Evolutionary conservation across 1,139 yeast species (phyloP).

Genomic region (Blastobotrys elegans): DNA sequence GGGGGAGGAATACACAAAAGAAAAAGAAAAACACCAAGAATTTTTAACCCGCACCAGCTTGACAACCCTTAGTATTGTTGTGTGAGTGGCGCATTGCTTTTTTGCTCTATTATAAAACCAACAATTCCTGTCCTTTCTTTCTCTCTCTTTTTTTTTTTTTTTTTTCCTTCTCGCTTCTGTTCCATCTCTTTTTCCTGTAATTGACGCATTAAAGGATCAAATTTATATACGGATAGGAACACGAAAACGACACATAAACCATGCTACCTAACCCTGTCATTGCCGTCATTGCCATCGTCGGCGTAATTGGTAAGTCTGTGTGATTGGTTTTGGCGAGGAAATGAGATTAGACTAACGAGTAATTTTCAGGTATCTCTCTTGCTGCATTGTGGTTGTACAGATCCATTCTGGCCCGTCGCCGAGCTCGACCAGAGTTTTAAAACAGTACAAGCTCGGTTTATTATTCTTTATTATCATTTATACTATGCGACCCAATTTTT

Average conservation of each 20-base stretch:
- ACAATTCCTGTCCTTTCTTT: not conserved
- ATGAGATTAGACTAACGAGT: no score
- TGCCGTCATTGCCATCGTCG: conserved; percentile 45
- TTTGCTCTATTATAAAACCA: not conserved
- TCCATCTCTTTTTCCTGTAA: no score
- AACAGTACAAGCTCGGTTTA: no score
- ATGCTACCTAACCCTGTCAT: conserved; percentile 54
- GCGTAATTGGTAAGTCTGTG: conserved; percentile 38
- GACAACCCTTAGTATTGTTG: no score
- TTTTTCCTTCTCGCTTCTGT: not conserved
- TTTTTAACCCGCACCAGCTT: not conserved
- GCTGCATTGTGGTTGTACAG: conserved; percentile 15
- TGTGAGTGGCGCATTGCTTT: not conserved
- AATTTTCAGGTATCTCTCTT: conserved; percentile 15
- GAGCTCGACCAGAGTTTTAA: not conserved
- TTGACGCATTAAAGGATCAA: no score
- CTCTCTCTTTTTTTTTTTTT: not conserved
- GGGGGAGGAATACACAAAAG: no score
- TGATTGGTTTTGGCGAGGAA: not conserved
- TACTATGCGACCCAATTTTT: no score
- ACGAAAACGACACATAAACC: conserved; percentile 18
- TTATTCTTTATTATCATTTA: not conserved
- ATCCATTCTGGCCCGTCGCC: conserved; percentile 15
- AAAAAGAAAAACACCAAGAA: not conserved
- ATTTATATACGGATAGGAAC: no score